Conservation (phyloP, 2,329 filamentous ascomycete species). For the Zalaria obscura region DNA sequence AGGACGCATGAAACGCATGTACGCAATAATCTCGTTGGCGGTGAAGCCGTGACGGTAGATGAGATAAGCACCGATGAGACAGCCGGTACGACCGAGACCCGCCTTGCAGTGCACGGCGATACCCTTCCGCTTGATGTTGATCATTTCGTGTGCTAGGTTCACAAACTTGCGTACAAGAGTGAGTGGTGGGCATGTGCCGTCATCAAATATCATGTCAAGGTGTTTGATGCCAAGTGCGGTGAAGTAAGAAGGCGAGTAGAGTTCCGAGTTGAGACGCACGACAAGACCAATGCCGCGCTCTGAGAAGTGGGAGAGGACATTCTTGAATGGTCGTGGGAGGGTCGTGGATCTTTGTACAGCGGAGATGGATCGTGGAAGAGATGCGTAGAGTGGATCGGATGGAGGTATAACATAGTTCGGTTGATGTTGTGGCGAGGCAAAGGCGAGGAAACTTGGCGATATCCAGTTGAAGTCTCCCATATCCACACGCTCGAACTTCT, state of each 20-base stretch:
- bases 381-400: slow-evolving; percentile 57
- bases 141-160: slow-evolving; percentile 85
- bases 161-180: slow-evolving; percentile 90
- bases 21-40: slow-evolving; percentile 90
- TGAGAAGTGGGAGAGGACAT: slow-evolving; percentile 79
- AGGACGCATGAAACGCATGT: slow-evolving; percentile 95
- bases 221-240: slow-evolving; percentile 89
- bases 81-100: slow-evolving; percentile 86
- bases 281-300: slow-evolving; percentile 84
- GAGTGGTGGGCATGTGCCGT: slow-evolving; percentile 86
- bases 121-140: slow-evolving; percentile 76
- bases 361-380: slow-evolving; percentile 61
- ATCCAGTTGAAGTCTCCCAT: slow-evolving; percentile 99
- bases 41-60: slow-evolving; percentile 97
- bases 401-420: slow-evolving; percentile 59
- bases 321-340: slow-evolving; percentile 83
- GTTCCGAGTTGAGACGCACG: slow-evolving; percentile 84
- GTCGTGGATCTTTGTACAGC: slow-evolving; percentile 53
- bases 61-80: slow-evolving; percentile 90
- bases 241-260: slow-evolving; percentile 96
- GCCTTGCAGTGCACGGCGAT: slow-evolving; percentile 99
- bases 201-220: slow-evolving; percentile 98
- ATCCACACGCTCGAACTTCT: slow-evolving; percentile 87
- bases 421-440: slow-evolving; percentile 81
- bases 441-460: slow-evolving; percentile 85